Evolutionary conservation across 306 rosid genomes (phyloP).

Genomic region (Acacia acuminata): DNA sequence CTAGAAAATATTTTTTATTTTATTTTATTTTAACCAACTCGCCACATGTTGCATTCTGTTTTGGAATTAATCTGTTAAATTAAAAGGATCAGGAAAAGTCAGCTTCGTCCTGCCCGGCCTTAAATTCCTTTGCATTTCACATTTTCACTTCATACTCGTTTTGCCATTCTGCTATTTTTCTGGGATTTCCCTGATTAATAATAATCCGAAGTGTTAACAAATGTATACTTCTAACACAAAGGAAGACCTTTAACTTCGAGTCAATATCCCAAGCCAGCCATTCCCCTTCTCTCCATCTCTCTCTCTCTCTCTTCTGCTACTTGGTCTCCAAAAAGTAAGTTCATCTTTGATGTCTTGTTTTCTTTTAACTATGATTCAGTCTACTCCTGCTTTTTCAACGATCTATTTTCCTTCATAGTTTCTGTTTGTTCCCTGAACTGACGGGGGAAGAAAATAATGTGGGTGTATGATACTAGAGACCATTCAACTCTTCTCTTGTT

Average conservation of each 20-base stretch:
- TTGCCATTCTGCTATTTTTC: neutral
- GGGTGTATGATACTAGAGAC: no score
- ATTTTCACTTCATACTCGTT: neutral
- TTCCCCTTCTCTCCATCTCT: neutral
- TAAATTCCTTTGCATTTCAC: neutral
- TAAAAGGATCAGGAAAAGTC: neutral
- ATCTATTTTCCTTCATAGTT: neutral
- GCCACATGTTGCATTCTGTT: neutral
- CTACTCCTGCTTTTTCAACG: neutral
- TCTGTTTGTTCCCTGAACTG: slow-evolving; percentile 19
- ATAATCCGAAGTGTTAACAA: neutral
- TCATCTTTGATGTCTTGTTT: neutral
- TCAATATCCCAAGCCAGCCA: neutral
- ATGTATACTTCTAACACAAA: neutral
- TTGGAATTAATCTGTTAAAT: neutral
- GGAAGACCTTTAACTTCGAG: neutral
- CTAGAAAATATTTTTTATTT: no score
- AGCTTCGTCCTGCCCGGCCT: neutral
- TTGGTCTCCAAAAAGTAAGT: neutral
- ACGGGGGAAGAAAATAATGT: no score
- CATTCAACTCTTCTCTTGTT: neutral
- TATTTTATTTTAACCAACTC: neutral
- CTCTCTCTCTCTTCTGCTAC: neutral
- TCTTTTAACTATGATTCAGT: neutral
- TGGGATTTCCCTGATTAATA: no score